These are phyloP conservation scores for Fusarium sp. DNA, from an alignment of 2,329 filamentous ascomycete species.

Conservation along the genomic window DNA sequence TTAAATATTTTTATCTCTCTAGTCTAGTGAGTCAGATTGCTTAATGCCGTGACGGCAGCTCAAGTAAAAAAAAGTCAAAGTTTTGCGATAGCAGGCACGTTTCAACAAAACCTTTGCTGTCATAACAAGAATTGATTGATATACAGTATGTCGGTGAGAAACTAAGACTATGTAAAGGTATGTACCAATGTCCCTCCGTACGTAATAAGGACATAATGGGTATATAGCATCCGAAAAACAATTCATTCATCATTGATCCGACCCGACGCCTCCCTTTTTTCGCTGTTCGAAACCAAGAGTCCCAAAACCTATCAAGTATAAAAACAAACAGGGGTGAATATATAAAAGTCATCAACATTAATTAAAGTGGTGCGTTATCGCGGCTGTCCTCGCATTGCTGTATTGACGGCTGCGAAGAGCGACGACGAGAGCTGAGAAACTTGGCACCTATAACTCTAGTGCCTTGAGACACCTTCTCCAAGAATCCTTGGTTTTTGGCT, in stretches of 20 bases:
- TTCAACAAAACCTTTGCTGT: slow-evolving; percentile 30
- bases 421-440: slow-evolving; percentile 43
- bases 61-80: neutral
- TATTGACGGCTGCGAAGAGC: slow-evolving; percentile 48
- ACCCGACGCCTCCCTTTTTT: slow-evolving; percentile 34
- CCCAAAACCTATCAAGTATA: slow-evolving; percentile 20
- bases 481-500: slow-evolving; percentile 37
- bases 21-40: neutral
- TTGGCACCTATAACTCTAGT: slow-evolving; percentile 43
- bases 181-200: slow-evolving; percentile 40
- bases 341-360: slow-evolving; percentile 34
- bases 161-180: slow-evolving; percentile 15
- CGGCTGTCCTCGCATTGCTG: slow-evolving; percentile 47
- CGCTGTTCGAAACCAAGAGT: slow-evolving; percentile 30
- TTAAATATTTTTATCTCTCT: neutral
- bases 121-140: slow-evolving; percentile 4
- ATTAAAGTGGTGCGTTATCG: slow-evolving; percentile 18
- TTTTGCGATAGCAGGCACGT: slow-evolving; percentile 16
- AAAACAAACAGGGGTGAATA: slow-evolving; percentile 14
- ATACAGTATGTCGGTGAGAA: slow-evolving; percentile 20
- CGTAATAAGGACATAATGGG: slow-evolving; percentile 31
- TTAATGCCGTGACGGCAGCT: neutral
- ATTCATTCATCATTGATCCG: slow-evolving; percentile 33
- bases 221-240: slow-evolving; percentile 37
- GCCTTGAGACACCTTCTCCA: slow-evolving; percentile 43